Conservation (phyloP, 139 green algal genomes). For the Mesotaenium endlicherianum region DNA sequence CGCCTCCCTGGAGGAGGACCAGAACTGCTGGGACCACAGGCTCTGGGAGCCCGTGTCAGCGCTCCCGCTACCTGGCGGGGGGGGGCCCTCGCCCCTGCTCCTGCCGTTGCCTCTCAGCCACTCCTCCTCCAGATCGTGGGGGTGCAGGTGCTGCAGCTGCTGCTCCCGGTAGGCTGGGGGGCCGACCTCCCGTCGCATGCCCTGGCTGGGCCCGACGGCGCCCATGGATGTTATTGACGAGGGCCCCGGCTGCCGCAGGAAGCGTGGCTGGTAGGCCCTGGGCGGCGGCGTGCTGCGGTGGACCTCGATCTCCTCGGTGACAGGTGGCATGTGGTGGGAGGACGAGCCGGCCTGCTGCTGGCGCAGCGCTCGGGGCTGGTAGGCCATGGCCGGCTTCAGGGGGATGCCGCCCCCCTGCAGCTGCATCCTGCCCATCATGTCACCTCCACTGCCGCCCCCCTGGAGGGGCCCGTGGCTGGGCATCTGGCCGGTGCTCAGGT, state of each 20-base stretch:
- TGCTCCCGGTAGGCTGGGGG: too few species aligned
- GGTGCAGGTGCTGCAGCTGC: too few species aligned
- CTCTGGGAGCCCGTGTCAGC: too few species aligned
- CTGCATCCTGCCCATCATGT: too few species aligned
- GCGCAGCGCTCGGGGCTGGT: constrained; percentile 12
- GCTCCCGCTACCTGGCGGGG: too few species aligned
- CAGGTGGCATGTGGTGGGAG: neutral
- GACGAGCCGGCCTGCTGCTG: neutral
- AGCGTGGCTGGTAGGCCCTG: neutral
- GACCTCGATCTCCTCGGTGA: neutral
- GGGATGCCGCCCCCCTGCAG: neutral
- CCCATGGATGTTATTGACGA: too few species aligned
- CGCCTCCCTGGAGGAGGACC: too few species aligned
- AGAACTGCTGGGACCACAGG: too few species aligned
- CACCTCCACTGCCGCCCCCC: neutral
- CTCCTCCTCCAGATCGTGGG: too few species aligned
- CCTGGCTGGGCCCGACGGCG: too few species aligned
- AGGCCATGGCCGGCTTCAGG: constrained; percentile 20
- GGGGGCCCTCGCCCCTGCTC: too few species aligned
- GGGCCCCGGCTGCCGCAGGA: neutral
- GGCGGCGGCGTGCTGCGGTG: neutral
- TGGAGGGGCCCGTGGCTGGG: neutral
- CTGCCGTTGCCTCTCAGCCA: too few species aligned
- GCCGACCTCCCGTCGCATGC: neutral
- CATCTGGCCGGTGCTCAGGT: neutral